These are phyloP conservation scores for Dioscorea dumetorum DNA, from an alignment of 106 monocot genomes.

Conservation along the genomic window DNA sequence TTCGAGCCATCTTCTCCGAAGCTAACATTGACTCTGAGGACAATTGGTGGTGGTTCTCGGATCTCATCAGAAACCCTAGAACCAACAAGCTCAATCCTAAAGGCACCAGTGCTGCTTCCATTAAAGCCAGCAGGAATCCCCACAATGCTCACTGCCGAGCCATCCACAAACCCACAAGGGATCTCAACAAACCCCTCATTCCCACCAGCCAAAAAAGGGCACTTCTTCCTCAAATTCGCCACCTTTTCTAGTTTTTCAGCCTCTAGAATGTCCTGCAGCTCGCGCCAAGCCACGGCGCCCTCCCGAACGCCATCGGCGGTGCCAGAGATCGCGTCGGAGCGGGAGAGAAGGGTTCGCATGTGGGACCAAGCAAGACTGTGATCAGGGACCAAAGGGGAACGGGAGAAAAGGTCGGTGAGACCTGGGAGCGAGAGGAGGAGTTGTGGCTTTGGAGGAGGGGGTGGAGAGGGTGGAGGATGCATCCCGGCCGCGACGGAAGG, in stretches of 20 bases:
- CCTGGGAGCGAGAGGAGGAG: constrained; percentile 26
- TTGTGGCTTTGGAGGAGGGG: constrained; percentile 5
- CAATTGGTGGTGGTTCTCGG: constrained; percentile 18
- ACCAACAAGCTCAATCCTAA: constrained; percentile 52
- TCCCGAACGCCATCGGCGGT: constrained; percentile 47
- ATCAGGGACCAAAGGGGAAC: neutral
- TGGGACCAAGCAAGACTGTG: constrained; percentile 34
- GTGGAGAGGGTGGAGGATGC: neutral
- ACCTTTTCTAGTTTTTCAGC: neutral
- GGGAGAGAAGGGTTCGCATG: constrained; percentile 38
- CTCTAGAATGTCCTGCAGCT: constrained; percentile 18
- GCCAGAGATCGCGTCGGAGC: constrained; percentile 64
- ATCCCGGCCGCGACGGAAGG: neutral
- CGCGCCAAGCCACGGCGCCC: constrained; percentile 42
- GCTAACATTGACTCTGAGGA: constrained; percentile 52
- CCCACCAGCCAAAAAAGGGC: constrained; percentile 37
- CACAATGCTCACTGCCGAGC: constrained; percentile 70
- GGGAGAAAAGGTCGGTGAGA: constrained; percentile 27
- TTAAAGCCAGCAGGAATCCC: constrained; percentile 28
- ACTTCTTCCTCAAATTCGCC: neutral
- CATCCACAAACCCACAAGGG: constrained; percentile 67
- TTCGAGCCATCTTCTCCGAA: constrained; percentile 23
- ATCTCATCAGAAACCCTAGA: neutral
- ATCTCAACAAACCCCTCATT: constrained; percentile 18
- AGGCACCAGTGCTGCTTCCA: constrained; percentile 18